Percentiles rank a stretch among this genome's conserved stretches.
phyloP scores from a whole-genome alignment of 192 early-diverging fungal genomes.

The Coemansia erecta region DNA sequence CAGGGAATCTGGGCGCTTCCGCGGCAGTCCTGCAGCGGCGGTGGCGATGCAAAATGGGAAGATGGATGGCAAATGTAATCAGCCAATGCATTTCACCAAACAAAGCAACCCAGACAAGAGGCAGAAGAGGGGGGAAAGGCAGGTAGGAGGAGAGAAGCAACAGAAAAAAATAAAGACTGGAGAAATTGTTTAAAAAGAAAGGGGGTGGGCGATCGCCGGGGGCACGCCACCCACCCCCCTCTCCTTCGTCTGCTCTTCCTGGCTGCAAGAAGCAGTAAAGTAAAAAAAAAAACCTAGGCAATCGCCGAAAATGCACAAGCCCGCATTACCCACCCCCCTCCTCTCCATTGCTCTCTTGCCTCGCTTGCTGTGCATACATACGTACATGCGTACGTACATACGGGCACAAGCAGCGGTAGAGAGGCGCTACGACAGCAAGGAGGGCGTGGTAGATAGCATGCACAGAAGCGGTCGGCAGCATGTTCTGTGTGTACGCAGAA shows the following conservation, averaged over 20 bases:
- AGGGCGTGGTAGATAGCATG: neutral
- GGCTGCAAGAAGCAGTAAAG: conserved; percentile 1
- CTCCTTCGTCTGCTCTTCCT: neutral
- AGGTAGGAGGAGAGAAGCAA: neutral
- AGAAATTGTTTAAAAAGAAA: conserved; percentile 5
- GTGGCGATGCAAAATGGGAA: conserved; percentile 6
- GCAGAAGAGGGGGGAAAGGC: neutral
- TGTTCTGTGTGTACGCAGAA: too few relatives aligned
- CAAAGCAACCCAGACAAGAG: neutral
- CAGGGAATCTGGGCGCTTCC: too few relatives aligned
- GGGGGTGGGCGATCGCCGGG: conserved; percentile 1
- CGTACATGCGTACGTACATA: conserved; percentile 7
- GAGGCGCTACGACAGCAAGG: neutral
- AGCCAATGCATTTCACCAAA: neutral
- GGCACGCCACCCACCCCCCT: conserved; percentile 5
- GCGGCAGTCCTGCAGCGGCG: neutral
- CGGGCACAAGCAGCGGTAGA: neutral
- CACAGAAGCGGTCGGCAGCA: too few relatives aligned
- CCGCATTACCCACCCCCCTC: conserved; percentile 30
- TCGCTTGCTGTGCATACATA: conserved; percentile 20
- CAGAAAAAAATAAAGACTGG: conserved; percentile 9
- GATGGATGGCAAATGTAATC: neutral
- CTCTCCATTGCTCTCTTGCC: conserved; percentile 8
- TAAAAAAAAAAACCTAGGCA: conserved; percentile 16
- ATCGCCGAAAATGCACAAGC: conserved; percentile 41